These are phyloP conservation scores for Chlorophyllum brunneum DNA, from an alignment of 768 basidiomycete species.

Conservation along the genomic window DNA sequence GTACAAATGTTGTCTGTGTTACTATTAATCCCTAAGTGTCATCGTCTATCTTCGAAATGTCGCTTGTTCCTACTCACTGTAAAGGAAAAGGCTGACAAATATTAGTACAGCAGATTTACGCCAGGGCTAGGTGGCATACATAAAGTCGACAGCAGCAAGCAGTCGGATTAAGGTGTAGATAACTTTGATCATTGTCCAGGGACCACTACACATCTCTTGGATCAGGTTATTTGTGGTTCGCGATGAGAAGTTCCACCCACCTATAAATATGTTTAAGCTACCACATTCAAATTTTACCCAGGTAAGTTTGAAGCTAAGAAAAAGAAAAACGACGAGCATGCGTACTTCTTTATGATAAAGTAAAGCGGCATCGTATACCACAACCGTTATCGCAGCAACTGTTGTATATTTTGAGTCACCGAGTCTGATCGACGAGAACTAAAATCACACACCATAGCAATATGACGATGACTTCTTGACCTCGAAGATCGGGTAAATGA, in stretches of 20 bases:
- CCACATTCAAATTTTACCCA: no score
- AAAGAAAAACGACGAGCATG: no score
- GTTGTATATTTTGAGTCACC: not conserved
- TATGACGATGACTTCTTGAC: not conserved
- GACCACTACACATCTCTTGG: not conserved
- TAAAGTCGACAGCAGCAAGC: slow-evolving; percentile 1
- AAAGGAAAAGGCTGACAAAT: not conserved
- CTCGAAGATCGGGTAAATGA: not conserved
- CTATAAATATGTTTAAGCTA: slow-evolving; percentile 8
- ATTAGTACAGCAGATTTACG: not conserved
- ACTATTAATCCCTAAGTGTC: not conserved
- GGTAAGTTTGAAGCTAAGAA: not conserved
- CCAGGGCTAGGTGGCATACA: not conserved
- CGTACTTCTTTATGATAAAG: slow-evolving; percentile 6
- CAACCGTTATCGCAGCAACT: slow-evolving; percentile 4
- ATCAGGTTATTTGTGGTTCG: not conserved
- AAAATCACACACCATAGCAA: not conserved
- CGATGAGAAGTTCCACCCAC: not conserved
- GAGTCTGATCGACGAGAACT: not conserved
- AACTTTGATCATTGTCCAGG: not conserved
- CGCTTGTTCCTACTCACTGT: not conserved
- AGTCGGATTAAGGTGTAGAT: not conserved
- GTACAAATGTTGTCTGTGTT: not conserved
- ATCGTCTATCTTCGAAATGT: not conserved
- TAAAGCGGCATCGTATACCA: not conserved